Evolutionary conservation across 2,329 filamentous ascomycete genomes (phyloP), one percentile per base, ranked within the genome.

Genomic region (Diaporthe humulicola): DNA sequence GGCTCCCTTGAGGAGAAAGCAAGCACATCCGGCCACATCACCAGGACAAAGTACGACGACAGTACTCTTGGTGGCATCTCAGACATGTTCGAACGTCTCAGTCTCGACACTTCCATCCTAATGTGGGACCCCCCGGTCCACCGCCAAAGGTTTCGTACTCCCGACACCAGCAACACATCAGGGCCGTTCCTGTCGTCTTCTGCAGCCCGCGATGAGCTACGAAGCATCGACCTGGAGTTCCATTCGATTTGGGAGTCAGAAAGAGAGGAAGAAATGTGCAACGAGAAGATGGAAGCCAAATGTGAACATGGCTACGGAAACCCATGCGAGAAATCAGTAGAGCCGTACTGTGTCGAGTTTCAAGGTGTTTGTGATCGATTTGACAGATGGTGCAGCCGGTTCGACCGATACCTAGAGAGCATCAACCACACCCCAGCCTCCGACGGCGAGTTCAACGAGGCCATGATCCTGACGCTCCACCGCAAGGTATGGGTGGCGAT

Each of bases 51-150:
- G 8, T 48, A 22, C 19, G 61, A 66, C 28, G 2, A n/a, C 42
- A 9, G 28, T n/a, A 25, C 15, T 10, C 28, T 66, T 10, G 19
- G 28, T 8, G 61, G 28, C 4, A 45, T 66, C 42, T 66, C 61
- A 5, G 61, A 48, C 61, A 66, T 66, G 61, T 66, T 66, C 22
- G 61, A 66, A 36, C 61, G 61, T 12, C 61, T 66, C 40, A 45
- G 61, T 6, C 61, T 66, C 42, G 61, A 66, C 42, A 50, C 61
- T 5, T 66, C 61, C 61, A 48, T 66, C 61, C 61, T 66, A 4
- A 33, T 50, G 19, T 45, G 48, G 42, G 61, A 66, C 19, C 42
- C 5, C 19, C 61, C 40, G 2, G 7, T 66, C 15, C 61, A 50
- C 19, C 61, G 19, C 61, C 28, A 50, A 8, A 33, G 8, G 19